Conservation (phyloP, 2,329 filamentous ascomycete genomes). For the Alternaria infectoria region DNA sequence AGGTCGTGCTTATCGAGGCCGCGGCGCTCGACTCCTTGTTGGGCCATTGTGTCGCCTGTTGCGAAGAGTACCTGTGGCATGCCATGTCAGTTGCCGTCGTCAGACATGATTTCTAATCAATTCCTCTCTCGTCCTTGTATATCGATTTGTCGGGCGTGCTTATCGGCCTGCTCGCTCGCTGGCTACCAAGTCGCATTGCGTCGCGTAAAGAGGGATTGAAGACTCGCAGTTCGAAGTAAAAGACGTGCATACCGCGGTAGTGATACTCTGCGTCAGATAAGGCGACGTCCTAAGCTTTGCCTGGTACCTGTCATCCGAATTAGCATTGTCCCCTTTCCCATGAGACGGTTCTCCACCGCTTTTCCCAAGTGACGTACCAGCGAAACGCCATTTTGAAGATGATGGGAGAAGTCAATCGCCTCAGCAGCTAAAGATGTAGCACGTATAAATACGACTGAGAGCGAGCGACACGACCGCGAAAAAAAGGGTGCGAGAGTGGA, state of each 20-base stretch:
- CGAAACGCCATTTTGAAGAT: slow-evolving; percentile 17
- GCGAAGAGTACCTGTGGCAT: slow-evolving; percentile 76
- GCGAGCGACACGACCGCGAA: neutral
- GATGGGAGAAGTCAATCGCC: neutral
- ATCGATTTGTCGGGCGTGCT: neutral
- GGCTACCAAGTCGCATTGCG: neutral
- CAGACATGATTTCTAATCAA: neutral
- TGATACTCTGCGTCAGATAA: slow-evolving; percentile 87
- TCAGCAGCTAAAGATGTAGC: neutral
- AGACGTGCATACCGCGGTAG: slow-evolving; percentile 68
- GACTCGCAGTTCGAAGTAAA: neutral
- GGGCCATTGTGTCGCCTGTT: slow-evolving; percentile 87
- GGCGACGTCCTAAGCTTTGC: slow-evolving; percentile 79
- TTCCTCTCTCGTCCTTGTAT: neutral
- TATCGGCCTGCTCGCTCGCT: neutral
- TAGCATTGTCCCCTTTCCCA: neutral
- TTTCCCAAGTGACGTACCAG: slow-evolving; percentile 1
- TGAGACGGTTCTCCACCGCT: neutral
- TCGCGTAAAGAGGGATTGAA: neutral
- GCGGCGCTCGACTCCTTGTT: slow-evolving; percentile 85
- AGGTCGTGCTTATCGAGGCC: slow-evolving; percentile 76
- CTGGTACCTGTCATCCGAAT: slow-evolving; percentile 76
- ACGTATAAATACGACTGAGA: neutral
- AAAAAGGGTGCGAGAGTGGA: slow-evolving; percentile 3
- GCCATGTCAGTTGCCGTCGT: neutral